Evolutionary conservation across 345 rosid genomes (phyloP).

Genomic region (Leavenworthia alabamica): DNA sequence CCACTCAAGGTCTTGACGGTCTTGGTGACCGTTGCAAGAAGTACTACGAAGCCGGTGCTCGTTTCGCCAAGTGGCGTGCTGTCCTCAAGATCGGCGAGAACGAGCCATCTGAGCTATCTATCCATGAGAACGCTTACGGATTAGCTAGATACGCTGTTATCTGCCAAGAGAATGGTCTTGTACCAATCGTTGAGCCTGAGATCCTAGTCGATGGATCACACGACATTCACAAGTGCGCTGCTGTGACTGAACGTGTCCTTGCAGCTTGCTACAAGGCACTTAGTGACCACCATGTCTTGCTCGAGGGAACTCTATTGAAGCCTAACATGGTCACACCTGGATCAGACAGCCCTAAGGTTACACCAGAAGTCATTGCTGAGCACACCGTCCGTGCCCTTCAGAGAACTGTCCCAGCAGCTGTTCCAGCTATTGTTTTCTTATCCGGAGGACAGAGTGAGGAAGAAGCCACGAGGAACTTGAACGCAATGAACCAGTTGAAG

Average conservation of each 20-base stretch:
- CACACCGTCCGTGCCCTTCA: conserved; percentile 79
- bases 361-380: conserved; percentile 80
- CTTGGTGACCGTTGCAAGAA: no score
- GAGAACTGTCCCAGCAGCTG: conserved; percentile 85
- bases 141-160: no score
- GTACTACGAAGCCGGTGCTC: no score
- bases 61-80: no score
- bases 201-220: conserved; percentile 91
- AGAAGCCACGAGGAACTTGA: conserved; percentile 80
- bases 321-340: conserved; percentile 99
- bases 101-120: no score
- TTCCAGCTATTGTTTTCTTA: conserved; percentile 88
- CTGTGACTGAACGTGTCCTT: conserved; percentile 73
- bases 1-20: conserved; percentile 91
- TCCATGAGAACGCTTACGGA: no score
- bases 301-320: conserved; percentile 89
- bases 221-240: conserved; percentile 76
- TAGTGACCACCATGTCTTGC: conserved; percentile 85
- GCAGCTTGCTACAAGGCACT: conserved; percentile 98
- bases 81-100: no score
- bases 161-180: no score
- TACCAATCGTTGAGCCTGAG: conserved; percentile 89
- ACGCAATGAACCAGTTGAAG: conserved; percentile 88
- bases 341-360: conserved; percentile 68
- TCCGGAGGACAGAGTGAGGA: no score